Evolutionary conservation across 73 alveolate species (phyloP), one percentile per base, ranked within the genome.

Genomic region (Paraurostyla sp.): DNA sequence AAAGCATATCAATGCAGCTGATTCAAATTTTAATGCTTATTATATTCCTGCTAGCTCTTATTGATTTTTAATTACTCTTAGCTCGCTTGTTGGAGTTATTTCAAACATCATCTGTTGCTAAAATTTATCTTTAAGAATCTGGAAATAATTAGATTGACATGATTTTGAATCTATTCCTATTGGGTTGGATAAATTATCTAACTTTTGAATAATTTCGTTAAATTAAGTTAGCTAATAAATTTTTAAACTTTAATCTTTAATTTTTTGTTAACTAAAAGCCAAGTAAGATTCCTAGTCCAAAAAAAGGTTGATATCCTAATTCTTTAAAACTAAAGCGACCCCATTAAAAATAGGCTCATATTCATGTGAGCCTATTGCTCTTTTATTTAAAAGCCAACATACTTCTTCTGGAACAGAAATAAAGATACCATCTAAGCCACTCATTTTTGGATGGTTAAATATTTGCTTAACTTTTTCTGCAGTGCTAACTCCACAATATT

Each of bases 331-430:
- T 41, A 84, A 32, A 65, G 85, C 35, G 71, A 91, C 15, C 58
- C 92, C 85, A 38, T 85, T 49, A 65, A 84, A 60, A 43, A 78
- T 33, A 71, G 91, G 56, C 49, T 87, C 29, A 88, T 87, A 85
- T 54, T 91, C 80, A 76, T 83, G 35, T 78, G 88, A 41, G 46
- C 91, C 96, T 45, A 41, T 20, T 40, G 92, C 93, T 29, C 97
- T 51, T 32, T 89, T 62, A 90, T 93, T 93, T 49, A 83, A 63
- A 25, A 93, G 62, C 97, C 97, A 93, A 23, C 94, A 90, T 13
- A 93, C 92, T 49, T 93, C 95, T 49, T 93, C 95, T 36, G 92
- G 91, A 20, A 81, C 42, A 29, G 95, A 52, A 3, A 93, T 51
- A 43, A 83, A 45, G 25, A 88, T 45, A 43, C 93, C 89, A 15